Evolutionary conservation across 805 yeast species (phyloP), one percentile per base, ranked within the genome.

Genomic region (Jamesozyma jinghongensis): DNA sequence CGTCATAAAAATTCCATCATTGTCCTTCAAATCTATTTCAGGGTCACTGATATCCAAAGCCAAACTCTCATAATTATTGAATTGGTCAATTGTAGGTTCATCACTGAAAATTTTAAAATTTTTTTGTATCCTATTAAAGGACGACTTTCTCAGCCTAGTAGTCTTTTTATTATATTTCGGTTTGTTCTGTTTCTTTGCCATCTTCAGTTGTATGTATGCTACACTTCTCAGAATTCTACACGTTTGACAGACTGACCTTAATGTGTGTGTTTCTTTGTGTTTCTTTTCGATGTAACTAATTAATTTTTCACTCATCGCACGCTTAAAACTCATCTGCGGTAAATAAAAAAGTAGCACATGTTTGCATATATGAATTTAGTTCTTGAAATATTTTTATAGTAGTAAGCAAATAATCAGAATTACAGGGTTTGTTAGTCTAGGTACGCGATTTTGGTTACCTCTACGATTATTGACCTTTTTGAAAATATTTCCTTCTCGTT

Each of bases 61-160:
- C 29, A 60, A 37, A 32, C 51, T 54, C 19, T 56, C 59, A 37
- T 58, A 61, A 32, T 52, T 52, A 39, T 61, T 57, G 19, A 47
- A 52, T 32, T 52, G 54, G 6, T 49, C 49, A 18, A 30, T 19
- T 13, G 16, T 8, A n/a, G 17, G 13, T 19, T 40, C 47, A 37
- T 56, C 52, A 37, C 56, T 50, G 38, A 61, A 60, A 17, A 59
- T 52, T 19, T 53, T 45, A 28, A 62, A 52, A 32, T 53, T 50
- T 36, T 56, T 53, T 40, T 54, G 53, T 13, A 54, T 50, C 40
- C 45, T 55, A 36, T 52, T 53, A 12, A 61, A 49, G 14, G 65
- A 60, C 4, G 65, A 59, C 39, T 56, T 62, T 38, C 65, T 52
- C 51, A 61, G 49, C 35, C 51, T 42, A 29, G 45, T 54, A 13